Evolutionary conservation across 73 alveolate genomes (phyloP), one percentile per base, ranked within the genome.

Genomic region (Paramecium sexaurelia): DNA sequence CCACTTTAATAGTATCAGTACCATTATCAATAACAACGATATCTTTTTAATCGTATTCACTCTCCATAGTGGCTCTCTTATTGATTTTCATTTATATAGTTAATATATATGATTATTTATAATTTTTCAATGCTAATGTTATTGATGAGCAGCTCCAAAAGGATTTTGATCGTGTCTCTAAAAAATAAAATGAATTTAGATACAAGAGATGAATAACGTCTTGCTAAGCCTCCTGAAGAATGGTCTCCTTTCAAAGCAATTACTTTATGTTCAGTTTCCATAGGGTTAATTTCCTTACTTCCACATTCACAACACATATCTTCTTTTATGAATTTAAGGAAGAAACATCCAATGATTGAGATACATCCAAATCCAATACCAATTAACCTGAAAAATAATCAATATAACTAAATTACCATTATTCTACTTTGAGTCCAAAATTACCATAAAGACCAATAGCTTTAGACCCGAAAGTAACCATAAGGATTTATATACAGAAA

Each of bases 311-410:
- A 78, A 78, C 90, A 78, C 90, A 78, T 78, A 43, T 78, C 90
- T 20, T 88, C 94, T 45, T 91, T 93, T 2, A 93, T 91, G n/a
- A 75, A 91, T 27, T 75, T 83, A 10, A 92, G 90, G 51, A 73
- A 85, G 33, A 91, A 75, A 9, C 95, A 84, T 84, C 95, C 92
- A 1, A 61, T 11, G 0, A 75, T 71, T 41, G 93, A 73, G n/a
- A 84, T 94, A 39, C 61, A n/a, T 75, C 99, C 97, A 17, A 95
- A 92, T 17, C 92, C 98, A 7, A 98, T 75, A 55, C 98, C 96
- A 55, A 94, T 93, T 10, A 92, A 43, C 99, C 99, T 94, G 78
- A 95, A 97, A 43, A 1, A 43, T 9, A 10, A 22, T 33, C 19
- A 51, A 86, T 19, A 94, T 47, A 27, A 6, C 96, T 90, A 33